These are phyloP conservation scores for Stenogyne calaminthoides DNA, from an alignment of 305 asterid species.

Conservation along the genomic window DNA sequence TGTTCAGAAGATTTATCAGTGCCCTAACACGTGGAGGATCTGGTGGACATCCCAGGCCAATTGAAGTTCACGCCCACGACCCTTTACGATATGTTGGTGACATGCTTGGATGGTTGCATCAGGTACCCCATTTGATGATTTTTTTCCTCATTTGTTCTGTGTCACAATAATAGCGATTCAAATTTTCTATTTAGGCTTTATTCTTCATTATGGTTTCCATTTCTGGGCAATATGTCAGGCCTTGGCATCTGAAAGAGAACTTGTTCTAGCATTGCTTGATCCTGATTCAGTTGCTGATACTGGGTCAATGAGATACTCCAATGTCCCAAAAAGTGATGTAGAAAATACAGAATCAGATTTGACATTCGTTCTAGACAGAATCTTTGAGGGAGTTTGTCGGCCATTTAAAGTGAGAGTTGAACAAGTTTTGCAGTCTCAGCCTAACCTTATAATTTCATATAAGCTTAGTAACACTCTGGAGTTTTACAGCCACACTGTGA, in stretches of 20 bases:
- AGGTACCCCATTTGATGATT: constrained; percentile 45
- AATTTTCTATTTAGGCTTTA: constrained; percentile 26
- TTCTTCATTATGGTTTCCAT: constrained; percentile 17
- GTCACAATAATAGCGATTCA: neutral
- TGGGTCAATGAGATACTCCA: constrained; percentile 65
- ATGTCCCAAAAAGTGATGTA: constrained; percentile 49
- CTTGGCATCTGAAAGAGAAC: constrained; percentile 99
- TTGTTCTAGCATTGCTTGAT: constrained; percentile 87
- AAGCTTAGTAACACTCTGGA: constrained; percentile 91
- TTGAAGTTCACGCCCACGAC: constrained; percentile 99
- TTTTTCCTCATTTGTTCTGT: neutral
- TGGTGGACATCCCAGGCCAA: constrained; percentile 98
- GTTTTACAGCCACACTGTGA: constrained; percentile 95
- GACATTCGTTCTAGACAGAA: constrained; percentile 92
- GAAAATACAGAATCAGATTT: constrained; percentile 82
- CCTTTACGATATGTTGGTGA: constrained; percentile 98
- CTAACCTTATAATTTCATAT: constrained; percentile 82
- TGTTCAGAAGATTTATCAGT: constrained; percentile 95
- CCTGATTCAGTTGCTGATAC: constrained; percentile 78
- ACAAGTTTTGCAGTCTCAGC: constrained; percentile 98
- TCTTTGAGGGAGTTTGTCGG: constrained; percentile 98
- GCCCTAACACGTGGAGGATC: constrained; percentile 99
- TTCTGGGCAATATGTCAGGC: constrained; percentile 60
- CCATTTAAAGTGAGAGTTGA: constrained; percentile 99
- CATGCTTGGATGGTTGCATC: constrained; percentile 99